phyloP scores from a whole-genome alignment of 2,329 filamentous ascomycete species.

The Hypoxylon sp. region DNA sequence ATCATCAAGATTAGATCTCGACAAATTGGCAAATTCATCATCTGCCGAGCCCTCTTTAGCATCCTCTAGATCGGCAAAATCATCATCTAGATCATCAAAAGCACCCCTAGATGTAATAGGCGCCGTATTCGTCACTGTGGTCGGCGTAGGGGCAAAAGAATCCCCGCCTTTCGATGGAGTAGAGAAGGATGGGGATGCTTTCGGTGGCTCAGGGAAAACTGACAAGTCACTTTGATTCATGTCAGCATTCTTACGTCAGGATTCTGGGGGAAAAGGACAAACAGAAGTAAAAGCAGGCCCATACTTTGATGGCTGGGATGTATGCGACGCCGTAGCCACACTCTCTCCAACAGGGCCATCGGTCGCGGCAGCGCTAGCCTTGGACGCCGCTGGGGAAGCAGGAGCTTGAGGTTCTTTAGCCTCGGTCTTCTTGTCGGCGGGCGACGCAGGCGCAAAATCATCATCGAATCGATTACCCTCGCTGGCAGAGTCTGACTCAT shows the following conservation, averaged over 20 bases:
- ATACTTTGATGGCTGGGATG: constrained; percentile 53
- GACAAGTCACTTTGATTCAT: constrained; percentile 50
- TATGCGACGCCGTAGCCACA: constrained; percentile 43
- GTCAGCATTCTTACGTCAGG: constrained; percentile 44
- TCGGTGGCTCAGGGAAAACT: constrained; percentile 52
- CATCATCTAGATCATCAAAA: constrained; percentile 83
- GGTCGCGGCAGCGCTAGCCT: constrained; percentile 52
- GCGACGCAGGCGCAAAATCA: constrained; percentile 82
- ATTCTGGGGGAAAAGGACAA: constrained; percentile 20
- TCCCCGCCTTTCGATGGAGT: constrained; percentile 51
- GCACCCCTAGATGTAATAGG: constrained; percentile 64
- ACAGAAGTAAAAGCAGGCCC: constrained; percentile 31
- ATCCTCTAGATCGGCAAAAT: constrained; percentile 87
- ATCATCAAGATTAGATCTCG: constrained; percentile 79
- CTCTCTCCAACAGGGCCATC: constrained; percentile 49
- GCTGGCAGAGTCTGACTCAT: constrained; percentile 86
- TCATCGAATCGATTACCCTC: constrained; percentile 92
- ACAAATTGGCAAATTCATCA: constrained; percentile 84
- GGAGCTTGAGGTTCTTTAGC: constrained; percentile 48
- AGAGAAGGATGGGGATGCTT: constrained; percentile 58
- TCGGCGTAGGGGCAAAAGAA: constrained; percentile 57
- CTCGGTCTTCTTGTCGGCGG: constrained; percentile 57
- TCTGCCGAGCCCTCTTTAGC: constrained; percentile 85
- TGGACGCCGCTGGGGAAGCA: constrained; percentile 50
- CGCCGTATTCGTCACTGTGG: constrained; percentile 54